phyloP scores from a whole-genome alignment of 2,329 filamentous ascomycete species.

The Ascocoryne sarcoides region DNA sequence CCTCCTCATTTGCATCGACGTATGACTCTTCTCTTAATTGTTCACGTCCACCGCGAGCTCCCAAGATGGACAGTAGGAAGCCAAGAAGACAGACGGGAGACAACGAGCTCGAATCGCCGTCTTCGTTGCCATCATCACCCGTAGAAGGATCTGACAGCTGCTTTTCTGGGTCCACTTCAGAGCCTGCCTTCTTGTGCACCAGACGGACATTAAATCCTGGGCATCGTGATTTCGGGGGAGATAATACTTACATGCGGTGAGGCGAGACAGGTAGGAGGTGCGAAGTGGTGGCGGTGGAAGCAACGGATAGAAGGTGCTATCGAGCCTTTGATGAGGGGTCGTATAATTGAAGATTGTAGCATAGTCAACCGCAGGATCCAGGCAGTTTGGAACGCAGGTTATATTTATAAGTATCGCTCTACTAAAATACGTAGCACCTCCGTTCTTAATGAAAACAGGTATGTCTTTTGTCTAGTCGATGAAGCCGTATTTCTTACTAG shows the following conservation, averaged over 20 bases:
- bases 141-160: conserved; percentile 6
- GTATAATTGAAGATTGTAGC: conserved; percentile 4
- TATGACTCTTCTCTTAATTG: conserved; percentile 1
- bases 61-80: conserved; percentile 3
- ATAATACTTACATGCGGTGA: conserved; percentile 1
- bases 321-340: conserved; percentile 3
- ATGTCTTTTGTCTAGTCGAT: too few relatives aligned
- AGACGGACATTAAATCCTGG: conserved; percentile 4
- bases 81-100: not conserved
- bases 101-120: conserved; percentile 1
- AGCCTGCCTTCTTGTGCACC: conserved; percentile 6
- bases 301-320: conserved; percentile 5
- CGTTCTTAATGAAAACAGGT: too few relatives aligned
- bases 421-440: too few relatives aligned
- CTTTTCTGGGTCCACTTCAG: conserved; percentile 4
- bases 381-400: too few relatives aligned
- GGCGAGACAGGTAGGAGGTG: conserved; percentile 1
- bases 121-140: conserved; percentile 2
- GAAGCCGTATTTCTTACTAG: too few relatives aligned
- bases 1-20: conserved; percentile 4
- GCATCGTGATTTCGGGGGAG: conserved; percentile 5
- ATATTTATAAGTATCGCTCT: too few relatives aligned
- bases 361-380: conserved; percentile 5
- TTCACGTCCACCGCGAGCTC: not conserved
- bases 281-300: conserved; percentile 3